Evolutionary conservation across 495 filamentous ascomycete genomes (phyloP).

Genomic region (Penicillium waksmanii): DNA sequence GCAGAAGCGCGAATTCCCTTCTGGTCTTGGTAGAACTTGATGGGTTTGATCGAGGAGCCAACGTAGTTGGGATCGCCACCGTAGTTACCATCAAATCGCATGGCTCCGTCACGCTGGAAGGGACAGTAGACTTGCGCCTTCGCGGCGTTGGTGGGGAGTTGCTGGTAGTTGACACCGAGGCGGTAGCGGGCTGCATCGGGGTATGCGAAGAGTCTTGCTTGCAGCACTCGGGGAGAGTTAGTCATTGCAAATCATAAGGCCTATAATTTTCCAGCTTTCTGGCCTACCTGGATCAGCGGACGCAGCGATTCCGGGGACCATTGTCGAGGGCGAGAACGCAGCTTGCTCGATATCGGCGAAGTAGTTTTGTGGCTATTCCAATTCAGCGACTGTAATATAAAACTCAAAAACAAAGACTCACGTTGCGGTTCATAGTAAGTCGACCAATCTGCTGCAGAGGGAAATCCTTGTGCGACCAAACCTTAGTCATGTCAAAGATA

Average conservation of each 20-base stretch:
- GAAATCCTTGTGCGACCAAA: conserved; percentile 42
- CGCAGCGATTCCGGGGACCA: conserved; percentile 49
- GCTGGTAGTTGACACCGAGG: conserved; percentile 67
- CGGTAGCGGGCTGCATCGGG: conserved; percentile 69
- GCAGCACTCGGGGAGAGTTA: conserved; percentile 49
- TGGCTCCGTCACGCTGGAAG: conserved; percentile 68
- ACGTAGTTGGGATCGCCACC: too few relatives aligned
- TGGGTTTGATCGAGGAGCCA: conserved; percentile 37
- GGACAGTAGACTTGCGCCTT: conserved; percentile 60
- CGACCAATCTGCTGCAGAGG: conserved; percentile 41
- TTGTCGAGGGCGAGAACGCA: conserved; percentile 53
- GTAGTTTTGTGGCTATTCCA: conserved; percentile 32
- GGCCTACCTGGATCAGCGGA: conserved; percentile 44
- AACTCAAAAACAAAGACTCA: conserved; percentile 1
- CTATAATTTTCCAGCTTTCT: too few relatives aligned
- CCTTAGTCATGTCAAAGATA: conserved; percentile 50
- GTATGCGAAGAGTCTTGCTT: conserved; percentile 72
- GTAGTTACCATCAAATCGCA: conserved; percentile 66
- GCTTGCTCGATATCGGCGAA: conserved; percentile 56
- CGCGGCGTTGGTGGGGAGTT: conserved; percentile 42
- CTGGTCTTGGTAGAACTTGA: conserved; percentile 20
- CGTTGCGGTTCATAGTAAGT: conserved; percentile 41
- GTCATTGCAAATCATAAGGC: too few relatives aligned
- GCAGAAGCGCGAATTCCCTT: conserved; percentile 12
- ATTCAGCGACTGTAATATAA: too few relatives aligned